A percentile compares a stretch with the other conserved stretches of the same genome.
Conservation (phyloP, 106 monocot genomes). For the Allium sativum region DNA sequence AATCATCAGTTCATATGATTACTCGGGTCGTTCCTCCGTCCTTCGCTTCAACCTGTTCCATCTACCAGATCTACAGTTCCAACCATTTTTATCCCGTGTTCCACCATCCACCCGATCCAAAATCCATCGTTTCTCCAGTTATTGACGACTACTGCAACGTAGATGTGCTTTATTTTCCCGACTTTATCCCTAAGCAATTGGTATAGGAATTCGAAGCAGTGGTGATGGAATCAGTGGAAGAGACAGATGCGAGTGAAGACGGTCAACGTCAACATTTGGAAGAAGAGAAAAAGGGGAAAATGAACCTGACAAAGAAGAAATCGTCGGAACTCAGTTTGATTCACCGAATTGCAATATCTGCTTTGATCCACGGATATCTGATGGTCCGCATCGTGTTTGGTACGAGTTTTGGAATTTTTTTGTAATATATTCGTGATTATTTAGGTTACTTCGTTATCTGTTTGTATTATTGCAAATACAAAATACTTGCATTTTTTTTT, state of each 20-base stretch:
- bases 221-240: neutral
- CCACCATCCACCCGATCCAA: too few relatives aligned
- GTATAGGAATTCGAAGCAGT: neutral
- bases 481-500: too few relatives aligned
- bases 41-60: too few relatives aligned
- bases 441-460: too few relatives aligned
- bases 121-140: too few relatives aligned
- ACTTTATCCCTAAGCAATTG: neutral
- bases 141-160: constrained; percentile 12
- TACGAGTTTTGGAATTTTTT: constrained; percentile 4
- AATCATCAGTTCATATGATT: too few relatives aligned
- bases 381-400: constrained; percentile 53
- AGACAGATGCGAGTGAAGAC: neutral
- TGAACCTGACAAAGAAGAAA: neutral
- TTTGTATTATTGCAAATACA: too few relatives aligned
- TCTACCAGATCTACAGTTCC: too few relatives aligned
- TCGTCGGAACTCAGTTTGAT: constrained; percentile 3
- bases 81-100: too few relatives aligned
- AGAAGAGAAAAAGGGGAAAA: neutral
- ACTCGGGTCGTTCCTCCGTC: too few relatives aligned
- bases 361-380: constrained; percentile 40
- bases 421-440: too few relatives aligned
- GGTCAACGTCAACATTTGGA: neutral
- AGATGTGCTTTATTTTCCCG: neutral
- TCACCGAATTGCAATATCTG: constrained; percentile 41